A percentile compares a stretch with the other conserved stretches of the same genome.
These are phyloP conservation scores for Lentinula raphanica DNA, from an alignment of 768 basidiomycete genomes.

Conservation along the genomic window DNA sequence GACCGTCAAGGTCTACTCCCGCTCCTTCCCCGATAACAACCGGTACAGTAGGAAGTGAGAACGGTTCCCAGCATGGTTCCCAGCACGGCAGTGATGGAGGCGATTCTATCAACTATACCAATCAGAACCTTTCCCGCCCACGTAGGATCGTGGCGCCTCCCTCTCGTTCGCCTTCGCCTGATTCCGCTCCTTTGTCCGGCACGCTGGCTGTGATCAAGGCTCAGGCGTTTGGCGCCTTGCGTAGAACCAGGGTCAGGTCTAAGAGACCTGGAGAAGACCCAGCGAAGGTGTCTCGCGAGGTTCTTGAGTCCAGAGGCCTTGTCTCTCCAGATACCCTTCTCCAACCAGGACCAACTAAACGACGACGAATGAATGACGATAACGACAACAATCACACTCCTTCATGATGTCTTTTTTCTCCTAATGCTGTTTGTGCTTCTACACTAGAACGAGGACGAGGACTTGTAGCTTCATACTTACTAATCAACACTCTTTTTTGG, in stretches of 20 bases:
- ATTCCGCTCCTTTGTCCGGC: conserved; percentile 51
- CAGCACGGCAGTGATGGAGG: conserved; percentile 60
- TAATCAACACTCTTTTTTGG: neutral
- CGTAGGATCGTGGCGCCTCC: conserved; percentile 44
- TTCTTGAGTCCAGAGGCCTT: conserved; percentile 77
- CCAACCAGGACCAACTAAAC: conserved; percentile 32
- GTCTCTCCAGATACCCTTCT: conserved; percentile 21
- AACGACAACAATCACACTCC: conserved; percentile 45
- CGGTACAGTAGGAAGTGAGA: conserved; percentile 31
- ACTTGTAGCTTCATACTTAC: neutral
- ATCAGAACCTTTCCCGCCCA: conserved; percentile 38
- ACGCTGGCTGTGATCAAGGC: conserved; percentile 90
- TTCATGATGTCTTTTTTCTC: conserved; percentile 16
- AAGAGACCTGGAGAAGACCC: conserved; percentile 65
- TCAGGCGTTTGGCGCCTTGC: conserved; percentile 81
- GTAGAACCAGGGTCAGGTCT: conserved; percentile 68
- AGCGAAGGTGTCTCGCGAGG: conserved; percentile 73
- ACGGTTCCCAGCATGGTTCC: conserved; percentile 44
- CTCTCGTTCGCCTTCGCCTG: conserved; percentile 46
- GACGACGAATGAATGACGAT: conserved; percentile 43
- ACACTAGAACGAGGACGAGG: conserved; percentile 2
- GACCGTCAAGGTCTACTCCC: conserved; percentile 45
- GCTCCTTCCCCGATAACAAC: conserved; percentile 42
- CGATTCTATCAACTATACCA: conserved; percentile 40
- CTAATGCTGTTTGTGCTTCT: conserved; percentile 18